Evolutionary conservation across 129 eudicot species (phyloP), one percentile per base, ranked within the genome.

Genomic region (Artemisia argyi): DNA sequence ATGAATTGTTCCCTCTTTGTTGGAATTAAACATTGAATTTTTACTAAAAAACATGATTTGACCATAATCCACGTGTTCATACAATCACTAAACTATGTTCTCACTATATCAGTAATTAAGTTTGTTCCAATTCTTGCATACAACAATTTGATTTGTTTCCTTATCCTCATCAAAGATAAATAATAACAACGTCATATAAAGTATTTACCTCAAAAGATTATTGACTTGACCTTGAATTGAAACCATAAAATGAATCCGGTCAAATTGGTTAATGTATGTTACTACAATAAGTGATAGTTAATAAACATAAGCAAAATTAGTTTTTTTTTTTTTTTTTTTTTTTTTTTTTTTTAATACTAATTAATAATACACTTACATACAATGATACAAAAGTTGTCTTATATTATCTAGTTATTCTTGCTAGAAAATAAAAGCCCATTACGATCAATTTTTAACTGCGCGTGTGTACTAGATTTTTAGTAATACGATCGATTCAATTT

Each of bases 21-120:
- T 68, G 56, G 74, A 68, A 76, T 60, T 46, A 60, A 60, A 22
- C 11, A 4, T 68, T 17, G 19, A 68, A 16, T 60, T 49, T 48
- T 68, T 60, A 76, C 48, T n/a, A n/a, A n/a, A 60, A 58, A 76
- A 14, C 61, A 48, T 68, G 5, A 5, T 46, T 56, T 61, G 53
- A 76, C 74, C 10, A 15, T 0, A 48, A 76, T 59, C 69, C 19
- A 18, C 19, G 53, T 20, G 24, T 68, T 68, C 75, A 58, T 11
- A 76, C 51, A 1, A 66, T 67, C 20, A 32, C 30, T 15, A 61
- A 11, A 61, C 66, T 7, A 4, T 13, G 19, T 50, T 50, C 72
- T 20, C 17, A 67, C 22, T 62, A 3, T 14, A 50, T 24, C 19
- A 20, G 58, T 20, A 48, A 48, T 48, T 66, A 11, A 46, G 49